Conservation (phyloP, 192 early-diverging fungal genomes). For the Blastocladiella britannica region DNA sequence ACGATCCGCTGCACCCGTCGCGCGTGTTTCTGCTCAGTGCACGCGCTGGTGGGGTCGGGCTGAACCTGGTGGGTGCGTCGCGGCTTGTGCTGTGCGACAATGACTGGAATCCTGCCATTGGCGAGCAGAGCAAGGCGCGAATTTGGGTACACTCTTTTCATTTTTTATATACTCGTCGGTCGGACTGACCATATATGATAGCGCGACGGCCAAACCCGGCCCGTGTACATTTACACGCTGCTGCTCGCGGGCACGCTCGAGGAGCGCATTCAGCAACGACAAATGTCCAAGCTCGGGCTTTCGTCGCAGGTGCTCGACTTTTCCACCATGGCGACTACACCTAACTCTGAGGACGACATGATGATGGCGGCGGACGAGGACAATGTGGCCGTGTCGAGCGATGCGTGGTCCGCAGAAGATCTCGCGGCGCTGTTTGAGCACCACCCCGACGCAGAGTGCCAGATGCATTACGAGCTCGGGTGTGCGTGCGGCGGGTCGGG, state of each 20-base stretch:
- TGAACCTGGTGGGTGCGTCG: slow-evolving; percentile 37
- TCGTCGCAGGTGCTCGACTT: slow-evolving; percentile 31
- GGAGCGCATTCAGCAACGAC: slow-evolving; percentile 41
- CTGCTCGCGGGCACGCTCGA: slow-evolving; percentile 18
- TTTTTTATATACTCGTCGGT: no score
- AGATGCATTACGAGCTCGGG: background rate
- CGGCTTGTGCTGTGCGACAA: slow-evolving; percentile 32
- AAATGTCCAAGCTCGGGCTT: slow-evolving; percentile 32
- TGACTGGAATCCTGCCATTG: slow-evolving; percentile 29
- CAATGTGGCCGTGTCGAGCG: background rate
- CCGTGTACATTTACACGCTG: slow-evolving; percentile 16
- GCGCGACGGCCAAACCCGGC: slow-evolving; percentile 16
- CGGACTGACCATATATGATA: slow-evolving; percentile 4
- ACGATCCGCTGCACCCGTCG: slow-evolving; percentile 13
- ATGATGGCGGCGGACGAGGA: background rate
- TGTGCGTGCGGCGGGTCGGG: background rate
- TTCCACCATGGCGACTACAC: no score
- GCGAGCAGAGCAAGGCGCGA: slow-evolving; percentile 39
- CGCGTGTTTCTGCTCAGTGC: slow-evolving; percentile 25
- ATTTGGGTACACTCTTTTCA: slow-evolving; percentile 21
- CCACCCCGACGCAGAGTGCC: background rate
- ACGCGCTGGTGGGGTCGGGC: slow-evolving; percentile 37
- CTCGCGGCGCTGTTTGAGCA: background rate
- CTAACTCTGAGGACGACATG: no score
- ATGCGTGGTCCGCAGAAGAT: background rate